Conservation (phyloP, 108 stramenopile genomes). For the Cyclotella cryptica region DNA sequence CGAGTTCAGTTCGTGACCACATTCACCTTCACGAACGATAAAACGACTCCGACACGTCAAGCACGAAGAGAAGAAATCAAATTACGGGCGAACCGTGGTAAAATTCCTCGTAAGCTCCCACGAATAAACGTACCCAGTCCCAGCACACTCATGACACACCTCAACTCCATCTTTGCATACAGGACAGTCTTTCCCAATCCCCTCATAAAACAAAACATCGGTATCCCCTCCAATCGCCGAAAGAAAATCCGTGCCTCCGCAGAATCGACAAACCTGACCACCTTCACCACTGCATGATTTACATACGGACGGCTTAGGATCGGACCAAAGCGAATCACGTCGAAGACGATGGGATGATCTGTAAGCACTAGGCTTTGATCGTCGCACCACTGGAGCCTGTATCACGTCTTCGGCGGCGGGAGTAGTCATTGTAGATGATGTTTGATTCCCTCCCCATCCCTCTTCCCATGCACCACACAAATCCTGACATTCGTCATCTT, state of each 20-base stretch:
- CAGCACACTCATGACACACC: conserved; percentile 39
- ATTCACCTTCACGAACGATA: too few species aligned
- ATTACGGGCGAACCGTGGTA: too few species aligned
- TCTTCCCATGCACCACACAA: conserved; percentile 33
- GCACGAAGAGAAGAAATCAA: too few species aligned
- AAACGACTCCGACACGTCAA: too few species aligned
- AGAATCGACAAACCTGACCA: conserved; percentile 35
- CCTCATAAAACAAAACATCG: conserved; percentile 42
- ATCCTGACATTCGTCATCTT: conserved; percentile 50
- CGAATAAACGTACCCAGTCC: conserved; percentile 42
- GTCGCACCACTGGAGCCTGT: not conserved
- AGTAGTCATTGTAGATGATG: not conserved
- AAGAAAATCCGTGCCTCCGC: conserved; percentile 39
- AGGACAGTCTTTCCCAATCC: conserved; percentile 41
- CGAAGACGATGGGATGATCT: conserved; percentile 7
- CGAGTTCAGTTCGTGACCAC: too few species aligned
- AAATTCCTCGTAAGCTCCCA: conserved; percentile 26
- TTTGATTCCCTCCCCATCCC: not conserved
- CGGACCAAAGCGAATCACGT: conserved; percentile 19
- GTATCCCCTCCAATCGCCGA: conserved; percentile 40
- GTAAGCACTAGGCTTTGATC: conserved; percentile 8
- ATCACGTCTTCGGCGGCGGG: not conserved
- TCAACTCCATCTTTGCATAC: conserved; percentile 49
- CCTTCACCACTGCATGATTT: conserved; percentile 31
- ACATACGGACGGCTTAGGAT: conserved; percentile 25